Base-by-base conservation (phyloP, 345 rosid species). In the Salix suchowensis region DNA sequence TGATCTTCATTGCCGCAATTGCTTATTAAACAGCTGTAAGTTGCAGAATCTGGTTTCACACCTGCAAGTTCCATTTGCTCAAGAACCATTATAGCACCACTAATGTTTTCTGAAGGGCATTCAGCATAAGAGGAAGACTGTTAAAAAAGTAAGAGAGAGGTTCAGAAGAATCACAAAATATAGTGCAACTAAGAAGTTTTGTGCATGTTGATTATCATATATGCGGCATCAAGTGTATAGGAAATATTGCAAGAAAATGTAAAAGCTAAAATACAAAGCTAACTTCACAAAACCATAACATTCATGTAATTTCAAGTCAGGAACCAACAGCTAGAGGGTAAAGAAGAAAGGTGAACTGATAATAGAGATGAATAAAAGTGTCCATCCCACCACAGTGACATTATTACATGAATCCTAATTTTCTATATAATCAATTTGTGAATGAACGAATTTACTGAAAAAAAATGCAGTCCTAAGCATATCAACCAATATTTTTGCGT, bases 1-100 rank as follows among this genome's bases (percentile, higher is more conserved):
- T 85, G 80, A 71, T 89, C 87, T 86, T 87, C 92, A 39, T 61
- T 70, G 70, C 75, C 58, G 77, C 91, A 89, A 78, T 86, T 89
- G 70, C 73, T 77, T 81, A 96, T 89, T 65, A 96, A 82, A 83
- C 81, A 86, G 87, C 91, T 79, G 75, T 75, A 96, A 74, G 98
- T 91, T 62, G 77, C 85, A 76, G 92, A 78, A 86, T 96, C 94
- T 67, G 96, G 99, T 77, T 88, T 87, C 73, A 96, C 85, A 67
- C 72, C 86, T 65, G 86, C 98, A 65, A 36, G 75, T 82, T 89
- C 78, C 98, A 96, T 96, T 88, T 87, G 84, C 80, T 85, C 82
- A 70, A 90, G 81, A 72, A 91, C 94, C 85, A 32, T 79, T 68
- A 83, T 76, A 1, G 86, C 99, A 7, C 79, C 81, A 46, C 62